phyloP scores from a whole-genome alignment of 768 basidiomycete species.

The Gymnopilus junonius region DNA sequence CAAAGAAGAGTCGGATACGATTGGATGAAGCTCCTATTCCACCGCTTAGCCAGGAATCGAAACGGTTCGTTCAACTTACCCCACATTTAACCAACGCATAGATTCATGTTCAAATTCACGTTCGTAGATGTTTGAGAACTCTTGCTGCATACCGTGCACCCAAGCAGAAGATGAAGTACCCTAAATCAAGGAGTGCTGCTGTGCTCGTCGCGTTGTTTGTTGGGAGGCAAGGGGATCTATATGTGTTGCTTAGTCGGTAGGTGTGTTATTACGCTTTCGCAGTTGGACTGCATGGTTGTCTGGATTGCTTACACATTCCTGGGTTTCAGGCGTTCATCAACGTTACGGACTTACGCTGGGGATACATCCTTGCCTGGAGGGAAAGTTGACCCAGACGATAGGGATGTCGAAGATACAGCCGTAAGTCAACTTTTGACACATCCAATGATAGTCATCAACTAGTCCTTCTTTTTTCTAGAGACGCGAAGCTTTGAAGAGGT shows the following conservation, averaged over 20 bases:
- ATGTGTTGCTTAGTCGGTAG: conserved; percentile 83
- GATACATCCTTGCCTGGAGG: conserved; percentile 92
- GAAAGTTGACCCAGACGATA: conserved; percentile 72
- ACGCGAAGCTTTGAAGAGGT: conserved; percentile 94
- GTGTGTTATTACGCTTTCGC: conserved; percentile 30
- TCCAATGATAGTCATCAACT: not conserved
- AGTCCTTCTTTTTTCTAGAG: conserved; percentile 47
- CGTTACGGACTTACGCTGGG: conserved; percentile 77
- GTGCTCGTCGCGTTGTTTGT: conserved; percentile 87
- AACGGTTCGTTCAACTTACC: conserved; percentile 36
- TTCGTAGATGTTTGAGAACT: conserved; percentile 58
- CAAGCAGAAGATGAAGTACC: conserved; percentile 45
- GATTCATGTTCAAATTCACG: not conserved
- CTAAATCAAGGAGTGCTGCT: conserved; percentile 67
- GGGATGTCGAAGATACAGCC: conserved; percentile 77
- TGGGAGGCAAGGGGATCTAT: conserved; percentile 81
- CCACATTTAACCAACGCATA: not conserved
- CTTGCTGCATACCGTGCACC: conserved; percentile 53
- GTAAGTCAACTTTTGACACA: conserved; percentile 47
- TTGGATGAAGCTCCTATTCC: conserved; percentile 48
- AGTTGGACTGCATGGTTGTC: not conserved
- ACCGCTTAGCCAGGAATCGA: conserved; percentile 53
- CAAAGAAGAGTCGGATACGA: conserved; percentile 32
- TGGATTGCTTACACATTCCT: not conserved
- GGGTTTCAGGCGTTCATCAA: conserved; percentile 65